Evolutionary conservation across 768 basidiomycete species (phyloP).

Genomic region (Suillus paluster): DNA sequence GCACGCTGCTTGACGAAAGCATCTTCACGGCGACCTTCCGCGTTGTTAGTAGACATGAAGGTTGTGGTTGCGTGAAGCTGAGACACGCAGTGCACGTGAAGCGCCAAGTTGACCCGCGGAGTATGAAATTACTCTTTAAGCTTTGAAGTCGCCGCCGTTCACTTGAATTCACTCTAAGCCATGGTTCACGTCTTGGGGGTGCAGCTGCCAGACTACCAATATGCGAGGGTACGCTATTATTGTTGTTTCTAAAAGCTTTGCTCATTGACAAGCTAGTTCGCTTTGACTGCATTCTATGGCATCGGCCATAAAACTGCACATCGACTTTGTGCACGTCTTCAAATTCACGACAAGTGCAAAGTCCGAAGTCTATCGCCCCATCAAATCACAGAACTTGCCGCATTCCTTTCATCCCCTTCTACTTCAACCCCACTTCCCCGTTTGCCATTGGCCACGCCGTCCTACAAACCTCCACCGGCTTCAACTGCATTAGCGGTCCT

Average conservation of each 20-base stretch:
- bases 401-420: conserved; percentile 89
- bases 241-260: not conserved
- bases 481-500: conserved; percentile 36
- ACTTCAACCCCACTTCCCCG: conserved; percentile 70
- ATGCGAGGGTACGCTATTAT: conserved; percentile 64
- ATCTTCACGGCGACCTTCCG: conserved; percentile 86
- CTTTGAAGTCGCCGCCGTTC: conserved; percentile 11
- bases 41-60: conserved; percentile 74
- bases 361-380: conserved; percentile 81
- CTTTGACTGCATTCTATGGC: conserved; percentile 90
- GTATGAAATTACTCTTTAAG: conserved; percentile 19
- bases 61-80: conserved; percentile 16
- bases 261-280: conserved; percentile 58
- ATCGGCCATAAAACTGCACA: conserved; percentile 76
- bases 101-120: conserved; percentile 25
- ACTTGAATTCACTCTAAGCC: conserved; percentile 14
- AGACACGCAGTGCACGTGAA: too few species aligned
- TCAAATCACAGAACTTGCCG: conserved; percentile 91
- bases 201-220: conserved; percentile 74
- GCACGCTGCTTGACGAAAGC: conserved; percentile 83
- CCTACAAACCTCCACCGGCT: conserved; percentile 54
- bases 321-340: conserved; percentile 88
- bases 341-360: conserved; percentile 85
- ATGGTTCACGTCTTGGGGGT: conserved; percentile 92
- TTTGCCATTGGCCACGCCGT: conserved; percentile 64